Conservation (phyloP, 2,329 filamentous ascomycete species). For the Byssochlamys sp. region DNA sequence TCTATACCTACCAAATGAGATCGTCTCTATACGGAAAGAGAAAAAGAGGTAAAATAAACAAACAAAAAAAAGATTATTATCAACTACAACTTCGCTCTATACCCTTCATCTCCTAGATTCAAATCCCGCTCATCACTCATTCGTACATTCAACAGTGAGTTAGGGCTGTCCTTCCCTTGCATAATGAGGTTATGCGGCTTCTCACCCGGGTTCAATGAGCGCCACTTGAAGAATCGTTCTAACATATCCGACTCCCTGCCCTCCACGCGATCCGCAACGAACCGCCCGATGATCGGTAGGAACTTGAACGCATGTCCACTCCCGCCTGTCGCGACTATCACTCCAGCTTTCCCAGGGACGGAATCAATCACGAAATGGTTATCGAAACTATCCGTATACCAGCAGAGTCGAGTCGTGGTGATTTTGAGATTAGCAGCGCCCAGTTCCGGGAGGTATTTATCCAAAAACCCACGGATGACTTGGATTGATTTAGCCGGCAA, state of each 20-base stretch:
- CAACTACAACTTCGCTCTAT: background rate
- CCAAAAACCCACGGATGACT: constrained; percentile 26
- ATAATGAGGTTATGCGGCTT: constrained; percentile 13
- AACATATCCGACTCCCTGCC: constrained; percentile 22
- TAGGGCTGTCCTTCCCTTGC: constrained; percentile 11
- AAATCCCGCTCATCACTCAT: constrained; percentile 2
- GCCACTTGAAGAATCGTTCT: constrained; percentile 14
- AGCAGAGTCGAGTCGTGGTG: constrained; percentile 42
- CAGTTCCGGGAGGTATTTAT: constrained; percentile 38
- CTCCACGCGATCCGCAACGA: constrained; percentile 45
- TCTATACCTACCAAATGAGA: background rate
- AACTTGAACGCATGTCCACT: constrained; percentile 57
- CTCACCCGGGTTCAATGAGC: constrained; percentile 7
- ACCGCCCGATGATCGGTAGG: constrained; percentile 46
- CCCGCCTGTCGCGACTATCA: constrained; percentile 54
- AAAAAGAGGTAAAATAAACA: too few relatives aligned
- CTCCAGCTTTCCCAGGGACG: constrained; percentile 40
- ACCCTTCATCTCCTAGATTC: background rate
- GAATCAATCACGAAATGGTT: constrained; percentile 48
- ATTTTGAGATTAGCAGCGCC: constrained; percentile 25
- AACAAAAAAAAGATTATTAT: background rate
- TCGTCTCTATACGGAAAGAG: background rate
- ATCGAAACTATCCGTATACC: constrained; percentile 48
- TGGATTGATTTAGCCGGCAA: constrained; percentile 19
- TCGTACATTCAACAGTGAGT: constrained; percentile 10